Conservation (phyloP, 2,329 filamentous ascomycete species). For the Neofusicoccum kwambonambiense region DNA sequence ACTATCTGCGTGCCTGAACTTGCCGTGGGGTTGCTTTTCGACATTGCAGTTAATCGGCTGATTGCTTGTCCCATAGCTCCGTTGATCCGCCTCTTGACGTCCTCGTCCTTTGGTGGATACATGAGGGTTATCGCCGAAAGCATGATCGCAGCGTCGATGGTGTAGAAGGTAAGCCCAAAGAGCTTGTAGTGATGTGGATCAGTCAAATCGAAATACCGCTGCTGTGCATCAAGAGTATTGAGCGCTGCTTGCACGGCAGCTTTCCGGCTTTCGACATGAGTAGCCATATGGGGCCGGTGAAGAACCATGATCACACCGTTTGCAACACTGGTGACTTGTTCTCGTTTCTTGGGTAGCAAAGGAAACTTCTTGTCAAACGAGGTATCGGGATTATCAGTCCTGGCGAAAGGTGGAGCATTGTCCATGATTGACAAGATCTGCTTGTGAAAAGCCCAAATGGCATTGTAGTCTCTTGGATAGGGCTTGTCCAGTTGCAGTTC, state of each 20-base stretch:
- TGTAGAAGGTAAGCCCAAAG: not conserved
- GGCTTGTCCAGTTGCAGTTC: not conserved
- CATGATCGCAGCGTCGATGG: not conserved
- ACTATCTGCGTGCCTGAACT: not conserved
- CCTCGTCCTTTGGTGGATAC: not conserved
- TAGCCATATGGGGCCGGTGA: slow-evolving; percentile 3
- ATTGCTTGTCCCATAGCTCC: not conserved
- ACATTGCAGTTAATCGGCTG: not conserved
- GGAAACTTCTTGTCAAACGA: not conserved
- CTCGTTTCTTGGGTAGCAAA: not conserved
- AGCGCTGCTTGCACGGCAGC: not conserved
- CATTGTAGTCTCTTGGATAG: not conserved
- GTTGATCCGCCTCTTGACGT: not conserved
- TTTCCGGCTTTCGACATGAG: not conserved
- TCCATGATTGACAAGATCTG: not conserved
- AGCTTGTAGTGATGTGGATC: not conserved
- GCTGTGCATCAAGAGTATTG: not conserved
- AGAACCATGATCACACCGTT: slow-evolving; percentile 1
- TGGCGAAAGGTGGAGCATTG: not conserved
- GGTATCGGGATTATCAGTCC: not conserved
- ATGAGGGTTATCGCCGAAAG: not conserved
- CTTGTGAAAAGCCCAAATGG: not conserved
- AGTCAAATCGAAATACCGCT: not conserved
- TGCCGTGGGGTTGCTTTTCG: not conserved
- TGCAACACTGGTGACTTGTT: not conserved